These are phyloP conservation scores for Cladosporium velox DNA, from an alignment of 2,329 filamentous ascomycete species.

Conservation along the genomic window DNA sequence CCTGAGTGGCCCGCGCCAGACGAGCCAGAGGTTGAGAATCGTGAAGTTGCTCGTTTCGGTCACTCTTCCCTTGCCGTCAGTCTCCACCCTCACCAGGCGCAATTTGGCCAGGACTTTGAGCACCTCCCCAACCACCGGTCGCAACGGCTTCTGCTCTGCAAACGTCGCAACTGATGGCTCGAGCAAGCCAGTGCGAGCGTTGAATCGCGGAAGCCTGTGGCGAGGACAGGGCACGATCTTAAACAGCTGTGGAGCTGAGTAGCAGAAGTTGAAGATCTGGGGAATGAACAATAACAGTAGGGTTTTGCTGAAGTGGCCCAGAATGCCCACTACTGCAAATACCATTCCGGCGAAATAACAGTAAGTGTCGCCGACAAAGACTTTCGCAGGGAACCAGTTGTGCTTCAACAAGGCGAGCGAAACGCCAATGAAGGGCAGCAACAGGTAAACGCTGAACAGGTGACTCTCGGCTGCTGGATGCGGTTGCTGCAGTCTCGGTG, in stretches of 20 bases:
- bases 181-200: conserved; percentile 77
- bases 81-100: conserved; percentile 66
- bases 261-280: conserved; percentile 95
- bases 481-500: conserved; percentile 65
- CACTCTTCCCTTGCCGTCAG: conserved; percentile 69
- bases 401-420: conserved; percentile 82
- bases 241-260: conserved; percentile 90
- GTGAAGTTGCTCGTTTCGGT: conserved; percentile 87
- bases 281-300: conserved; percentile 86
- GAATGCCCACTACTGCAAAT: conserved; percentile 93
- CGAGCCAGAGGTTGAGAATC: conserved; percentile 91
- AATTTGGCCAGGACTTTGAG: conserved; percentile 71
- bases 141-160: conserved; percentile 64
- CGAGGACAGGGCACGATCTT: conserved; percentile 87
- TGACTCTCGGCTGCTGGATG: conserved; percentile 96
- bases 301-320: conserved; percentile 98
- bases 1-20: conserved; percentile 88
- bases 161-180: conserved; percentile 83
- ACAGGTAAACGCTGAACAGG: conserved; percentile 90
- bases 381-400: conserved; percentile 93
- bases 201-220: conserved; percentile 88
- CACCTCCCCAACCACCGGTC: conserved; percentile 59
- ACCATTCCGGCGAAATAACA: conserved; percentile 99
- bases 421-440: conserved; percentile 91
- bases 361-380: conserved; percentile 98